These are phyloP conservation scores for Aspergillus sp. DNA, from an alignment of 2,329 filamentous ascomycete species.

Conservation along the genomic window DNA sequence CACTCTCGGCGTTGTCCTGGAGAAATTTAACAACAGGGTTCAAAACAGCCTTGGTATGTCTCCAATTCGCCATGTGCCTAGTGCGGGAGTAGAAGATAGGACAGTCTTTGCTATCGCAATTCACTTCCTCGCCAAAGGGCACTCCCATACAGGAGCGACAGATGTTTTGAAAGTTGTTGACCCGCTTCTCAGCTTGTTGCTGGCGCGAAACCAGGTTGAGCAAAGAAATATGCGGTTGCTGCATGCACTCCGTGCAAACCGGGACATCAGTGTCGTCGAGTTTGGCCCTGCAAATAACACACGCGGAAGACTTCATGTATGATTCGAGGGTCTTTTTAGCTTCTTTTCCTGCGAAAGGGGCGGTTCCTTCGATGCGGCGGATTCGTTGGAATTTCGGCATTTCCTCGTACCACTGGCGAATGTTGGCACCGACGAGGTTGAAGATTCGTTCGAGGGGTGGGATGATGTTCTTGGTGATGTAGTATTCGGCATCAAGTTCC, in stretches of 20 bases:
- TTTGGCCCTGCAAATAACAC: slow-evolving; percentile 67
- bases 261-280: slow-evolving; percentile 33
- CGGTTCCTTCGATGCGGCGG: slow-evolving; percentile 52
- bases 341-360: slow-evolving; percentile 13
- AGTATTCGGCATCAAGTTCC: slow-evolving; percentile 89
- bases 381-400: slow-evolving; percentile 88
- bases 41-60: slow-evolving; percentile 31
- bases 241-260: slow-evolving; percentile 35
- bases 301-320: slow-evolving; percentile 81
- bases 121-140: slow-evolving; percentile 69
- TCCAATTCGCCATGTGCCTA: slow-evolving; percentile 31
- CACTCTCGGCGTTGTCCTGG: slow-evolving; percentile 27
- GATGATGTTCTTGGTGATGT: slow-evolving; percentile 92
- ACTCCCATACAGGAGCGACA: slow-evolving; percentile 78
- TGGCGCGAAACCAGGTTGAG: slow-evolving; percentile 60
- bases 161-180: slow-evolving; percentile 61
- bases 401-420: slow-evolving; percentile 88
- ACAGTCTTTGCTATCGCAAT: slow-evolving; percentile 86
- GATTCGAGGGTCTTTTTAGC: slow-evolving; percentile 75
- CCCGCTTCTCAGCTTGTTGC: slow-evolving; percentile 58
- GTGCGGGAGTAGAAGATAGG: slow-evolving; percentile 72
- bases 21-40: slow-evolving; percentile 33
- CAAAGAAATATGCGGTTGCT: slow-evolving; percentile 52
- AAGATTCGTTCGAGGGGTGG: slow-evolving; percentile 95
- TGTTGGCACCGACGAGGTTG: slow-evolving; percentile 89